Evolutionary conservation across 352 stramenopile genomes (phyloP).

Genomic region (Thraustochytrium striatum): DNA sequence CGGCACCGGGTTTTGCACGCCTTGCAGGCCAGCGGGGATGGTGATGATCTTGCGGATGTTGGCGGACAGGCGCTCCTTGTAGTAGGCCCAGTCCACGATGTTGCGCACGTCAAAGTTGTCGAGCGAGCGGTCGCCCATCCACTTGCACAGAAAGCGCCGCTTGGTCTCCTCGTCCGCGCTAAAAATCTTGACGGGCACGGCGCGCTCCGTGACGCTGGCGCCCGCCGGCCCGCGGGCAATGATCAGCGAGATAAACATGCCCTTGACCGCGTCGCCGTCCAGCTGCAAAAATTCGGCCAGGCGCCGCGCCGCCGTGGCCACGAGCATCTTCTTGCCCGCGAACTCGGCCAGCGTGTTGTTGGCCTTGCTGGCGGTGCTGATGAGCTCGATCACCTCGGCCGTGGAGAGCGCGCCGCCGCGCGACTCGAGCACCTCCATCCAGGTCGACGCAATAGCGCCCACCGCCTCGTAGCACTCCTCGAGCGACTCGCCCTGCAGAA

Average conservation of each 20-base stretch:
- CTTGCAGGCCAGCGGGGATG: slow-evolving; percentile 93
- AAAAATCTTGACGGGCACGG: slow-evolving; percentile 97
- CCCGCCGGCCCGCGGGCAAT: slow-evolving; percentile 83
- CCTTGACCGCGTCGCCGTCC: slow-evolving; percentile 97
- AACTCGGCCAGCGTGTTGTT: slow-evolving; percentile 94
- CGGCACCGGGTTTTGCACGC: slow-evolving; percentile 85
- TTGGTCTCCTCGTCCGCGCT: slow-evolving; percentile 87
- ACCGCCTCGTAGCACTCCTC: slow-evolving; percentile 93
- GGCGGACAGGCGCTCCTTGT: slow-evolving; percentile 77
- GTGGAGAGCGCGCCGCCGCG: slow-evolving; percentile 87
- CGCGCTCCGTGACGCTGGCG: slow-evolving; percentile 92
- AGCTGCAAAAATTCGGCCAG: slow-evolving; percentile 95
- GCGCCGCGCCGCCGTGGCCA: slow-evolving; percentile 92
- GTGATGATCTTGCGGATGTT: slow-evolving; percentile 99
- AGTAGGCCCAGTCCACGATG: slow-evolving; percentile 98
- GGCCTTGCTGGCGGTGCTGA: slow-evolving; percentile 98
- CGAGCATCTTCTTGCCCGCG: slow-evolving; percentile 91
- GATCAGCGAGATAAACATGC: slow-evolving; percentile 96
- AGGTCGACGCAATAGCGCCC: slow-evolving; percentile 92
- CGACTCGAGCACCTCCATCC: slow-evolving; percentile 96
- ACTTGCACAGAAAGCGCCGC: slow-evolving; percentile 95
- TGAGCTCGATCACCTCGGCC: slow-evolving; percentile 93
- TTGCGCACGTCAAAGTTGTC: slow-evolving; percentile 82
- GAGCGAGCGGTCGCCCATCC: slow-evolving; percentile 69
- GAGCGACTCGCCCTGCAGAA: slow-evolving; percentile 86